Conservation (phyloP, 148 eudicot species). For the Rhododendron vialii region DNA sequence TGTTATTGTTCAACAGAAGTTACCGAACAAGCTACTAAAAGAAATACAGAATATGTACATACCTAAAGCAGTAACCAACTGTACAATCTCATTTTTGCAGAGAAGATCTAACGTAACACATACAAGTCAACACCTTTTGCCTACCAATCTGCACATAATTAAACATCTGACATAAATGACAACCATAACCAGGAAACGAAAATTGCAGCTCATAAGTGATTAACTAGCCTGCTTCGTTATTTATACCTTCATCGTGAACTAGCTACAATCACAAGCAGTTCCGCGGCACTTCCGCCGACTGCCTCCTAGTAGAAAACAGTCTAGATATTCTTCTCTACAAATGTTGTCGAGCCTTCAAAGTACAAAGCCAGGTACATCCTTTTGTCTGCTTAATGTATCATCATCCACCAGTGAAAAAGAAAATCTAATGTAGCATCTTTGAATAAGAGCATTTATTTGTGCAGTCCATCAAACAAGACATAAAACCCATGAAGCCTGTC, state of each 20-base stretch:
- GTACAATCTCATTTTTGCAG: too few relatives aligned
- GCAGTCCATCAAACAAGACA: constrained; percentile 68
- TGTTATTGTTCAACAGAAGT: background rate
- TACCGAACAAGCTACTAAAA: background rate
- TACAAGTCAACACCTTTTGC: background rate
- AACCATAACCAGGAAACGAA: background rate
- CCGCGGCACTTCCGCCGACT: background rate
- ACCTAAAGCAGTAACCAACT: background rate
- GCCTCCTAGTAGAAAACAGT: too few relatives aligned
- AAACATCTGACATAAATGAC: background rate
- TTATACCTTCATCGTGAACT: background rate
- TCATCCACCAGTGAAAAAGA: background rate
- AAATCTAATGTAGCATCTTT: constrained; percentile 6
- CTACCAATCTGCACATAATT: background rate
- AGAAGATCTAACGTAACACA: background rate
- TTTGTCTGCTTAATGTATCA: background rate
- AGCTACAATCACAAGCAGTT: background rate
- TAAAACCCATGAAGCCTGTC: constrained; percentile 33
- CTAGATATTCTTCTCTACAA: too few relatives aligned
- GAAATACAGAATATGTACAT: background rate
- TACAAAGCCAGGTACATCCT: background rate
- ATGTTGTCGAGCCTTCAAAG: background rate
- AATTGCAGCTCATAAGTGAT: background rate
- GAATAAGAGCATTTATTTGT: constrained; percentile 39
- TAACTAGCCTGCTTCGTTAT: background rate